phyloP scores from a whole-genome alignment of 148 eudicot genomes.

The Vaccinium myrtillus region DNA sequence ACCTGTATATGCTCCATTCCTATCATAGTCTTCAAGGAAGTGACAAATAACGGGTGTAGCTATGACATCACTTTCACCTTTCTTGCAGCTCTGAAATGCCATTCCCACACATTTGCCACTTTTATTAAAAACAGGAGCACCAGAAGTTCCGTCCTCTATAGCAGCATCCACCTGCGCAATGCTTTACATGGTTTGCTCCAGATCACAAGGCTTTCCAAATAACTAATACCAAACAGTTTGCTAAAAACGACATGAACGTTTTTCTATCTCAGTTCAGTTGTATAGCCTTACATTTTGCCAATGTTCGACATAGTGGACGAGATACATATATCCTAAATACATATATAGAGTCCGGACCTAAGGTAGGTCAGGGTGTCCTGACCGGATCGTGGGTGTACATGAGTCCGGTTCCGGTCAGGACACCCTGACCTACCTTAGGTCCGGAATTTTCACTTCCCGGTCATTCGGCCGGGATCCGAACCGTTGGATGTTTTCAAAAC shows the following conservation, averaged over 20 bases:
- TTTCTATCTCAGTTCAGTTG: background rate
- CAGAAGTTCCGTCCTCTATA: background rate
- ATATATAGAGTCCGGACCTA: too few relatives aligned
- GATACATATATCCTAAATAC: background rate
- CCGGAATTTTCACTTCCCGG: too few relatives aligned
- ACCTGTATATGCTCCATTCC: constrained; percentile 6
- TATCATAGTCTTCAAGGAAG: background rate
- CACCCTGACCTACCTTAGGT: too few relatives aligned
- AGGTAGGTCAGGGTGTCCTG: too few relatives aligned
- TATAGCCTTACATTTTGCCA: background rate
- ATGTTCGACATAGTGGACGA: background rate
- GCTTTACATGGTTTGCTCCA: background rate
- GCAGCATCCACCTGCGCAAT: background rate
- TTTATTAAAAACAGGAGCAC: background rate
- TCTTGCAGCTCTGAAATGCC: background rate
- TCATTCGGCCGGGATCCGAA: too few relatives aligned
- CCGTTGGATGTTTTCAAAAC: too few relatives aligned
- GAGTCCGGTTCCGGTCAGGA: too few relatives aligned
- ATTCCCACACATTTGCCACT: background rate
- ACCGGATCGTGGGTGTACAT: too few relatives aligned
- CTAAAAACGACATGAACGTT: background rate
- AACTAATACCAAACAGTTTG: background rate
- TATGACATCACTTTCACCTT: background rate
- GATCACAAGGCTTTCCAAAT: background rate
- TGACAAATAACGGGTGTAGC: background rate